Conservation (phyloP, 1,139 yeast genomes). For the Candida tropicalis region DNA sequence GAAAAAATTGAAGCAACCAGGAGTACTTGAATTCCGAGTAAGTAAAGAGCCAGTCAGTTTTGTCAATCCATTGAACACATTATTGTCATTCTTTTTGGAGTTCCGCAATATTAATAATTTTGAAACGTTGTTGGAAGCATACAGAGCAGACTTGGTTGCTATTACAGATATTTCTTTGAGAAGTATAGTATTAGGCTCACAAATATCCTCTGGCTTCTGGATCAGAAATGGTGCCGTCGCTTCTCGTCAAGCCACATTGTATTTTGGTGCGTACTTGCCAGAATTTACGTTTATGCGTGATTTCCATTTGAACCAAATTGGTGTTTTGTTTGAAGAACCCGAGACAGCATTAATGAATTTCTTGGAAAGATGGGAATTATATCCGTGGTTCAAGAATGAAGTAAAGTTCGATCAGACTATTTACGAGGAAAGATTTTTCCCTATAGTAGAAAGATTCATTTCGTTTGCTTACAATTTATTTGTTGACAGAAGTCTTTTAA, state of each 20-base stretch:
- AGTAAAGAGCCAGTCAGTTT: constrained; percentile 55
- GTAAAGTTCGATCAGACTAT: constrained; percentile 40
- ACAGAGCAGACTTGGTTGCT: constrained; percentile 33
- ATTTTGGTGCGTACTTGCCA: constrained; percentile 36
- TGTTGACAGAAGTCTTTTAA: constrained; percentile 55
- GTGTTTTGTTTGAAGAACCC: constrained; percentile 49
- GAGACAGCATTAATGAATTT: constrained; percentile 46
- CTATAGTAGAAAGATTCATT: constrained; percentile 56
- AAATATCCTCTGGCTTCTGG: constrained; percentile 84
- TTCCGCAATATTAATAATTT: constrained; percentile 29
- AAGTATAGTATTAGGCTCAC: constrained; percentile 68
- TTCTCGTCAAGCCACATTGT: constrained; percentile 47
- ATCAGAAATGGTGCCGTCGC: constrained; percentile 75
- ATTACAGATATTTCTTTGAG: constrained; percentile 61
- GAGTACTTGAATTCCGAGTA: constrained; percentile 44
- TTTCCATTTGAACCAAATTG: constrained; percentile 59
- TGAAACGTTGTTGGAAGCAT: constrained; percentile 18
- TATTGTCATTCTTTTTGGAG: constrained; percentile 47
- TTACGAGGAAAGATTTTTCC: constrained; percentile 59
- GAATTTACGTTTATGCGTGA: constrained; percentile 47
- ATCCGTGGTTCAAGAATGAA: constrained; percentile 52
- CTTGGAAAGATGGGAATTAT: constrained; percentile 63
- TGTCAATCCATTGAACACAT: constrained; percentile 60
- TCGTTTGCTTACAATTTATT: constrained; percentile 58
- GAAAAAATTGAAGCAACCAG: constrained; percentile 33